A percentile compares a stretch with the other conserved stretches of the same genome.
These are phyloP conservation scores for Boletales sp. DNA, from an alignment of 768 basidiomycete genomes.

Conservation along the genomic window DNA sequence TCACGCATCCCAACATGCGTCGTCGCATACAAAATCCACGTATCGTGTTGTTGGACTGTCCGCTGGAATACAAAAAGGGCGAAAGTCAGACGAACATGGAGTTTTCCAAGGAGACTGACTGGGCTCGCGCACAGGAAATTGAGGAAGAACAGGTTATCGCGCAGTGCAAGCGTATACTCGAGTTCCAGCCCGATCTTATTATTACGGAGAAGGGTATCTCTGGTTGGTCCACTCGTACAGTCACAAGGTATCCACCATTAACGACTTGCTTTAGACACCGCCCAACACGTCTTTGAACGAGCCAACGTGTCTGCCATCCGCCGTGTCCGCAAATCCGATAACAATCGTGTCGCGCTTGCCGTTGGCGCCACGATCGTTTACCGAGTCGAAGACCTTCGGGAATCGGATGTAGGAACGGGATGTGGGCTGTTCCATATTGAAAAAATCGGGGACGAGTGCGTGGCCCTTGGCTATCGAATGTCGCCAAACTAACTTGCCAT, in stretches of 20 bases:
- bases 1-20: constrained; percentile 97
- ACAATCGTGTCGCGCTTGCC: constrained; percentile 96
- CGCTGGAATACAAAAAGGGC: constrained; percentile 98
- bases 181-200: constrained; percentile 92
- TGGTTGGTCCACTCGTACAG: constrained; percentile 45
- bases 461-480: background rate
- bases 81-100: constrained; percentile 99
- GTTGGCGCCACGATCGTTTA: constrained; percentile 97
- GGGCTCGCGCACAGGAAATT: constrained; percentile 87
- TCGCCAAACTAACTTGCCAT: background rate
- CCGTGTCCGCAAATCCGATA: constrained; percentile 98
- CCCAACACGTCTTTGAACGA: constrained; percentile 86
- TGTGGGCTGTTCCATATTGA: constrained; percentile 97
- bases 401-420: constrained; percentile 84
- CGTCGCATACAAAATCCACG: constrained; percentile 86
- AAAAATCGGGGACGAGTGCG: constrained; percentile 93
- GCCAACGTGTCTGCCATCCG: constrained; percentile 90
- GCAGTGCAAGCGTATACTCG: constrained; percentile 79
- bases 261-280: constrained; percentile 58
- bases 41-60: constrained; percentile 89
- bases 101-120: constrained; percentile 90
- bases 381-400: constrained; percentile 90
- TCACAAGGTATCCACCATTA: background rate
- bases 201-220: constrained; percentile 98
- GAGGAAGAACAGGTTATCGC: constrained; percentile 96